A percentile compares a stretch with the other conserved stretches of the same genome.
These are phyloP conservation scores for Metarhizium guizhouense DNA, from an alignment of 2,329 filamentous ascomycete genomes.

Conservation along the genomic window DNA sequence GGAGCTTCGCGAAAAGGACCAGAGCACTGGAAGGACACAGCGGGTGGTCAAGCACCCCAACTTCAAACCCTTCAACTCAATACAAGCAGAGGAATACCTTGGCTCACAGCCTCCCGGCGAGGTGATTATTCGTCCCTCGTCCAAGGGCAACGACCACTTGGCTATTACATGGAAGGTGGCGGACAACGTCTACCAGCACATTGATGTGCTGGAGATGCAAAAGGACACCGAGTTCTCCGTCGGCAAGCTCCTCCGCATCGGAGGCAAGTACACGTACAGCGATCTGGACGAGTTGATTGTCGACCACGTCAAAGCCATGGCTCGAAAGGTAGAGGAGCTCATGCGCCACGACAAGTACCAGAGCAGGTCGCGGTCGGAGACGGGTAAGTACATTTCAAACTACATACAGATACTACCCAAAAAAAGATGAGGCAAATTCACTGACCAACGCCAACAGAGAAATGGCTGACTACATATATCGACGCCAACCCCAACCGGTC, in stretches of 20 bases:
- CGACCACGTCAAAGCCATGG: constrained; percentile 95
- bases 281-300: constrained; percentile 97
- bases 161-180: constrained; percentile 98
- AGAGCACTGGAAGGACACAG: constrained; percentile 74
- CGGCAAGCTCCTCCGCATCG: constrained; percentile 75
- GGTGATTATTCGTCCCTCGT: constrained; percentile 89
- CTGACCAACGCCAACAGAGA: constrained; percentile 47
- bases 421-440: not conserved
- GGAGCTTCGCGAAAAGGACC: constrained; percentile 76
- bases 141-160: constrained; percentile 89
- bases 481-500: constrained; percentile 91
- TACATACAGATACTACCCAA: not conserved
- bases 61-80: constrained; percentile 86
- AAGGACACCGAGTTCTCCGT: constrained; percentile 97
- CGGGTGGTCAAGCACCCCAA: constrained; percentile 96
- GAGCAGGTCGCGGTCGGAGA: constrained; percentile 66
- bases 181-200: constrained; percentile 92
- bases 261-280: constrained; percentile 81
- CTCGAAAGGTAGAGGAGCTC: constrained; percentile 93
- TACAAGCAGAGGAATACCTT: constrained; percentile 87
- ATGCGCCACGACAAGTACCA: constrained; percentile 93
- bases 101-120: constrained; percentile 80
- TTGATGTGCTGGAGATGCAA: constrained; percentile 92
- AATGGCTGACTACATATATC: constrained; percentile 93
- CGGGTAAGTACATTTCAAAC: constrained; percentile 55